These are phyloP conservation scores for Cryptococcus hybrid DNA, from an alignment of 1,284 basidiomycete genomes.

Conservation along the genomic window DNA sequence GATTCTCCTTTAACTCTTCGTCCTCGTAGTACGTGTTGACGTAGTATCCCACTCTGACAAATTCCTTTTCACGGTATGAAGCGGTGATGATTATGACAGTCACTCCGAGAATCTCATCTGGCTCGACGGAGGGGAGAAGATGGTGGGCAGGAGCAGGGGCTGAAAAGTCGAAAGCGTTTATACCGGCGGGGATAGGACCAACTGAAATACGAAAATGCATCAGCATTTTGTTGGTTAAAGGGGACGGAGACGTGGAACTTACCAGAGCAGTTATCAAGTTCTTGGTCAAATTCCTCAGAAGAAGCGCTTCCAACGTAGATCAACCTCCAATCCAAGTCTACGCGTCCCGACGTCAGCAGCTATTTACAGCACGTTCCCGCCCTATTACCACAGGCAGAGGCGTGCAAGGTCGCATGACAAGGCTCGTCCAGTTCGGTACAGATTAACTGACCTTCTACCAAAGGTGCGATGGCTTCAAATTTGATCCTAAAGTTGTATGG, in stretches of 20 bases:
- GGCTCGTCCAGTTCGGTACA: background rate
- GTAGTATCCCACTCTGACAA: slow-evolving; percentile 98
- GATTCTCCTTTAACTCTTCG: slow-evolving; percentile 77
- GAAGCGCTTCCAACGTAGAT: slow-evolving; percentile 96
- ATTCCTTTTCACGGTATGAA: slow-evolving; percentile 91
- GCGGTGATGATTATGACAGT: slow-evolving; percentile 94
- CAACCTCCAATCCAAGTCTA: slow-evolving; percentile 97
- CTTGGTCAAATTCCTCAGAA: slow-evolving; percentile 88
- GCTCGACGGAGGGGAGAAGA: slow-evolving; percentile 65
- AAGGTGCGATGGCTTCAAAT: slow-evolving; percentile 92
- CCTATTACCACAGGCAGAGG: background rate
- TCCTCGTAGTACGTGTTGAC: slow-evolving; percentile 98
- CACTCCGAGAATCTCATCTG: slow-evolving; percentile 66
- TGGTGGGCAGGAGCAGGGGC: slow-evolving; percentile 61
- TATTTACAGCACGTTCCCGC: too few species aligned
- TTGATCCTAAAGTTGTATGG: slow-evolving; percentile 93
- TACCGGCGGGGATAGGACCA: slow-evolving; percentile 88
- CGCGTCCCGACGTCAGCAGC: background rate
- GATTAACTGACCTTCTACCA: slow-evolving; percentile 73
- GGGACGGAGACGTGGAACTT: slow-evolving; percentile 16
- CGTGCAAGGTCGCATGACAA: background rate
- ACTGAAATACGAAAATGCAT: slow-evolving; percentile 50
- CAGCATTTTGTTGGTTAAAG: background rate
- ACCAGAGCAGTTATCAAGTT: slow-evolving; percentile 89
- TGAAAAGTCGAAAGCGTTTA: slow-evolving; percentile 97